These are phyloP conservation scores for Arabis hirsuta DNA, from an alignment of 345 rosid genomes.

Conservation along the genomic window DNA sequence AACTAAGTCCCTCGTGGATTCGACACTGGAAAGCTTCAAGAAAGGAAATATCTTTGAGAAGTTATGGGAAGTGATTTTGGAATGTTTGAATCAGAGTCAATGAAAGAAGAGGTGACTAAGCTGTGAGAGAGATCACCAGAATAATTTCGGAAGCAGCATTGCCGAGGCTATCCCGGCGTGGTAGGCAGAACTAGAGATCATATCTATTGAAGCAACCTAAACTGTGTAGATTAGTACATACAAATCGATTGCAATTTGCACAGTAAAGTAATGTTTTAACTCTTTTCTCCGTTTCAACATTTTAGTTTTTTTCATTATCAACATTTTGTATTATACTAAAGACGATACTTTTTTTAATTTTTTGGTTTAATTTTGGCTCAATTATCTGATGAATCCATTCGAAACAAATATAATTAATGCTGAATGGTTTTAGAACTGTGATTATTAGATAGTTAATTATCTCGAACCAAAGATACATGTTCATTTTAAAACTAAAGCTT, in stretches of 20 bases:
- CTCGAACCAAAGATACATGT: too few relatives aligned
- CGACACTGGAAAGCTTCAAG: too few relatives aligned
- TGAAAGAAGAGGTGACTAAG: slow-evolving; percentile 38
- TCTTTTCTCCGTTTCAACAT: slow-evolving; percentile 6
- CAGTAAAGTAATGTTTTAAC: slow-evolving; percentile 12
- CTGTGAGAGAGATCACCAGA: slow-evolving; percentile 75
- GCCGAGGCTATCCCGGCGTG: slow-evolving; percentile 86
- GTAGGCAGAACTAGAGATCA: slow-evolving; percentile 98
- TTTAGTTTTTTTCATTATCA: slow-evolving; percentile 5
- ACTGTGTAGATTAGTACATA: slow-evolving; percentile 18
- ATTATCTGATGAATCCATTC: background rate
- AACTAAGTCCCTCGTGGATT: too few relatives aligned
- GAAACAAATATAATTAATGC: too few relatives aligned
- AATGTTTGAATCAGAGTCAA: too few relatives aligned
- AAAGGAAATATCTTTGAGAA: too few relatives aligned
- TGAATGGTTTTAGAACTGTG: too few relatives aligned
- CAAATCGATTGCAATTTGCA: slow-evolving; percentile 29
- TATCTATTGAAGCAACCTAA: slow-evolving; percentile 60
- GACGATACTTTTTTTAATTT: background rate
- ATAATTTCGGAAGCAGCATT: slow-evolving; percentile 71
- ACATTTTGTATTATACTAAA: background rate
- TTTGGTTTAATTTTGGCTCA: background rate
- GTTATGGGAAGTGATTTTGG: slow-evolving; percentile 31
- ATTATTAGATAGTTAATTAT: too few relatives aligned
- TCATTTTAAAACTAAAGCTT: too few relatives aligned